A percentile compares a stretch with the other conserved stretches of the same genome.
phyloP scores from a whole-genome alignment of 495 filamentous ascomycete genomes.

The Aspergillus olivimuriae region DNA sequence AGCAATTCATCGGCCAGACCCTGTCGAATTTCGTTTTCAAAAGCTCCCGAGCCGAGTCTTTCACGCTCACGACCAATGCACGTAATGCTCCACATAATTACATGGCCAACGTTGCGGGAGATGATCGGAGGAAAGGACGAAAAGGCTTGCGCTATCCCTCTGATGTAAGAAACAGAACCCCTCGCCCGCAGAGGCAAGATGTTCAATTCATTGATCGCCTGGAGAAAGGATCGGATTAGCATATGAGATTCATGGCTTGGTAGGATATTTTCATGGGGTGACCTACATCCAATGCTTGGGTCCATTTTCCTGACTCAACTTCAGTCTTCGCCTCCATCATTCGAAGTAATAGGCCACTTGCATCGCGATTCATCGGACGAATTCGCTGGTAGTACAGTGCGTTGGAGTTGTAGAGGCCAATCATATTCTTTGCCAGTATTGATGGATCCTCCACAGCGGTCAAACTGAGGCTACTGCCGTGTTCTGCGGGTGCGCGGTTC shows the following conservation, averaged over 20 bases:
- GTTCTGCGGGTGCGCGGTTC: constrained; percentile 17
- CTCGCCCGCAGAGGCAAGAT: constrained; percentile 70
- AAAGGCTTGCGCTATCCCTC: constrained; percentile 69
- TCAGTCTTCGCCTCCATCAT: constrained; percentile 71
- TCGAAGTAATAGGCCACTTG: constrained; percentile 64
- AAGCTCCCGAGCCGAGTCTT: constrained; percentile 55
- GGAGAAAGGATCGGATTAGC: constrained; percentile 2
- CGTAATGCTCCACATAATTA: constrained; percentile 87
- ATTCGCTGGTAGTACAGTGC: constrained; percentile 68
- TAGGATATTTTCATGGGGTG: too few species aligned
- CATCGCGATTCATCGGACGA: constrained; percentile 56
- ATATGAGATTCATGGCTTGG: constrained; percentile 32
- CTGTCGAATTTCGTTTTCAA: constrained; percentile 65
- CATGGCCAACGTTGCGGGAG: constrained; percentile 76
- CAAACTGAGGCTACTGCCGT: constrained; percentile 65
- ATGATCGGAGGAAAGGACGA: constrained; percentile 66
- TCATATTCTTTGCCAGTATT: constrained; percentile 72
- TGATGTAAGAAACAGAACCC: constrained; percentile 67
- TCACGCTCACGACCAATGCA: constrained; percentile 73
- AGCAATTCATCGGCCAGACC: constrained; percentile 64
- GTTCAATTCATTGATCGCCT: constrained; percentile 67
- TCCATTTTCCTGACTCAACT: constrained; percentile 66
- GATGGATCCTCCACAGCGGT: constrained; percentile 82
- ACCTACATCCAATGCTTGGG: constrained; percentile 75
- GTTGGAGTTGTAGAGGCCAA: constrained; percentile 68